Percentiles rank a stretch among this genome's conserved stretches.
Conservation (phyloP, 345 rosid species). For the Brassica juncea region DNA sequence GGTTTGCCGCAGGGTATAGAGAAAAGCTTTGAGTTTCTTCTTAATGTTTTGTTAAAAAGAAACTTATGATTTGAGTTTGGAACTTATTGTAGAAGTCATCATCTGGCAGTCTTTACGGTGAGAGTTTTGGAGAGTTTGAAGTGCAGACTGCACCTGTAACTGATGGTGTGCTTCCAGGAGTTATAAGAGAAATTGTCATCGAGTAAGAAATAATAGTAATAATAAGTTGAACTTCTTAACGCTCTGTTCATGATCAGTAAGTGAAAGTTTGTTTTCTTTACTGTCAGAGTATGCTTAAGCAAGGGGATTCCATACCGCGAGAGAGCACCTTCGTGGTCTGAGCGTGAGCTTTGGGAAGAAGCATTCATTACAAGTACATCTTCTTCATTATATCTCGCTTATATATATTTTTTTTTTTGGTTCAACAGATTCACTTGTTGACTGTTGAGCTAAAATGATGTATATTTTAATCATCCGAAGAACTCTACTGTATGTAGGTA, state of each 20-base stretch:
- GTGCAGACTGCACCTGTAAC: conserved; percentile 80
- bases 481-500: conserved; percentile 45
- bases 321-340: conserved; percentile 70
- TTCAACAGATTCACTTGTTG: background rate
- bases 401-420: background rate
- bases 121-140: conserved; percentile 47
- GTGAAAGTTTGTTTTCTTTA: background rate
- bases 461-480: conserved; percentile 1
- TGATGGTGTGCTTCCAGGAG: conserved; percentile 87
- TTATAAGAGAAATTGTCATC: conserved; percentile 75
- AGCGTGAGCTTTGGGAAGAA: conserved; percentile 63
- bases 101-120: conserved; percentile 20
- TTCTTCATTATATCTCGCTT: too few species aligned
- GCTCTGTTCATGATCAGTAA: conserved; percentile 11
- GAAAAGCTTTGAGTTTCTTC: background rate
- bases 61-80: conserved; percentile 5
- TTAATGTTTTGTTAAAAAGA: background rate
- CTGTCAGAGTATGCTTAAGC: conserved; percentile 53
- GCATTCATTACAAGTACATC: conserved; percentile 71
- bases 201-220: conserved; percentile 55
- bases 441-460: background rate
- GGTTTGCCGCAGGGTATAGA: conserved; percentile 62
- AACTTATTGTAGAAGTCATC: conserved; percentile 24
- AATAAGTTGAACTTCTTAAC: background rate
- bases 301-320: conserved; percentile 63